Evolutionary conservation across 495 filamentous ascomycete species (phyloP), one percentile per base, ranked within the genome.

Genomic region (Chlorociboria aeruginascens): DNA sequence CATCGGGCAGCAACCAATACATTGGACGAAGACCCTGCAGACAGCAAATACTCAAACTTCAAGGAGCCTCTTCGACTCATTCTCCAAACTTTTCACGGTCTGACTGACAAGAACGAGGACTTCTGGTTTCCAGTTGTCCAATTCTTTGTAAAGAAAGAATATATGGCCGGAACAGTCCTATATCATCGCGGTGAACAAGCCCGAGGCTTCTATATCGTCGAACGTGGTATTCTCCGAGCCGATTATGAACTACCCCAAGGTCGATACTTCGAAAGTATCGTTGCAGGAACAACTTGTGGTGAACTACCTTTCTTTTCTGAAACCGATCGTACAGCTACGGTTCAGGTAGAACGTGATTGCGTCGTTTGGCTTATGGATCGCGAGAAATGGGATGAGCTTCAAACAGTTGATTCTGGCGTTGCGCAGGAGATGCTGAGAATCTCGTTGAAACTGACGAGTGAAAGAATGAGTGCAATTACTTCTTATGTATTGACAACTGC

Each of bases 291-390:
- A 20, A 95, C 92, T 8, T 96, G 90, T 58, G 92, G 92, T 25
- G 92, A 98, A 65, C 65, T 97, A 45, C 92, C 92, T 0, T 98
- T 98, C 69, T 98, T 98, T 65, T 84, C 81, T 12, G 84, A 87
- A 57, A 95, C 89, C 0, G 73, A 77, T 28, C 74, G 92, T 33
- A 96, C 88, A 6, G 86, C 86, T 13, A 95, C 86, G 1, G 88
- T 94, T 20, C 70, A 78, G 46, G 82, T 84, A 0, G 89, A 96
- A 58, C 78, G 81, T 40, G 78, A 89, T 52, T 82, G 80, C 48
- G 79, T 90, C 11, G 78, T 82, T 11, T 98, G 92, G 92, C 66
- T 81, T 54, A 69, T 98, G 67, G 79, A 77, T 43, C 64, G 62
- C 44, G 70, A 76, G 53, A 69, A 70, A 31, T 98, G 88, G 87